A percentile compares a stretch with the other conserved stretches of the same genome.
phyloP scores from a whole-genome alignment of 768 basidiomycete species.

The Russula ochroleuca region DNA sequence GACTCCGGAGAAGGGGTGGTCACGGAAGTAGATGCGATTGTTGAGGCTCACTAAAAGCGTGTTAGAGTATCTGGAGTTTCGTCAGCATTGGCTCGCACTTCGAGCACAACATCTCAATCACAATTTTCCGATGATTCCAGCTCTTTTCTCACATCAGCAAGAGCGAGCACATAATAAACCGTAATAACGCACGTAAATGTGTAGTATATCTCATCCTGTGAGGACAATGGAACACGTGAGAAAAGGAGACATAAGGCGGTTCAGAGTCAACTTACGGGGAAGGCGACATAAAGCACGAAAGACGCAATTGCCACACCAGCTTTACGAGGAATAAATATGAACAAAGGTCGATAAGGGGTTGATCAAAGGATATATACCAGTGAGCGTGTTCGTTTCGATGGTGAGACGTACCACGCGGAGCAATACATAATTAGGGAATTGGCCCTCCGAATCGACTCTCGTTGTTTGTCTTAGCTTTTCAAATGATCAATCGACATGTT shows the following conservation, averaged over 20 bases:
- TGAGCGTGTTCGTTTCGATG: constrained; percentile 30
- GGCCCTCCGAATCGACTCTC: background rate
- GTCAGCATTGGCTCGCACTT: background rate
- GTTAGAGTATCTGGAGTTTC: constrained; percentile 26
- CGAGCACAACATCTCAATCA: background rate
- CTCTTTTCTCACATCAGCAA: constrained; percentile 15
- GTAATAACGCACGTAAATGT: constrained; percentile 2
- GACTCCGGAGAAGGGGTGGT: background rate
- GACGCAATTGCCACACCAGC: constrained; percentile 13
- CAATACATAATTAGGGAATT: constrained; percentile 18
- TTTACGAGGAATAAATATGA: background rate
- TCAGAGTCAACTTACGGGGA: constrained; percentile 5
- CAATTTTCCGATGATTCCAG: constrained; percentile 29
- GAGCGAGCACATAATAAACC: background rate
- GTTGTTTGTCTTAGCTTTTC: background rate
- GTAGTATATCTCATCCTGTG: constrained; percentile 17
- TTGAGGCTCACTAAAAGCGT: constrained; percentile 32
- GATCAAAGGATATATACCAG: constrained; percentile 13
- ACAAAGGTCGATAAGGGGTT: background rate
- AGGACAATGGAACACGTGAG: background rate
- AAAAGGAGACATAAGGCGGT: background rate
- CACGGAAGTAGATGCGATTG: constrained; percentile 24
- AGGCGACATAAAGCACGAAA: constrained; percentile 17
- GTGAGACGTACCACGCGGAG: constrained; percentile 30
- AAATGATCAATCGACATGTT: background rate